Evolutionary conservation across 2,329 filamentous ascomycete species (phyloP).

Genomic region (Cercospora brassicicola): DNA sequence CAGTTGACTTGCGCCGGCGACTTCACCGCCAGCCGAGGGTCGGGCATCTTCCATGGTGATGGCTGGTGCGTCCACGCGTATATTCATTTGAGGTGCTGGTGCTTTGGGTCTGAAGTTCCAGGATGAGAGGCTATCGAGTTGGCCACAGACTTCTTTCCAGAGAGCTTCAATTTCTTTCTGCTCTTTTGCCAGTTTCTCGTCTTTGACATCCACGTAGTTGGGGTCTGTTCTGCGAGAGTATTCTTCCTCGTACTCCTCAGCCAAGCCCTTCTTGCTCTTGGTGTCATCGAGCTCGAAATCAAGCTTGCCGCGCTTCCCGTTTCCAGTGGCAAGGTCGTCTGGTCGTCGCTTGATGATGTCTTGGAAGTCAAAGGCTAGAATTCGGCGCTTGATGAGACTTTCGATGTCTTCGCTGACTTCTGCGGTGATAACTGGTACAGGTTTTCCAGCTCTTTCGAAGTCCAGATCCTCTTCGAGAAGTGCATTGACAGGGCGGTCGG

Average conservation of each 20-base stretch:
- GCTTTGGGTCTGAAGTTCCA: conserved; percentile 96
- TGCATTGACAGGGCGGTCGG: conserved; percentile 83
- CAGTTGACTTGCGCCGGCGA: conserved; percentile 68
- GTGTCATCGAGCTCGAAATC: conserved; percentile 76
- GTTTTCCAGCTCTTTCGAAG: conserved; percentile 93
- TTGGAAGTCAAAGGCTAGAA: conserved; percentile 86
- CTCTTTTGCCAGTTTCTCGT: conserved; percentile 72
- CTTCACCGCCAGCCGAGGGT: conserved; percentile 75
- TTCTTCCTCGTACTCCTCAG: conserved; percentile 92
- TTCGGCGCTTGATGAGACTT: conserved; percentile 88
- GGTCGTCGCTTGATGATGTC: conserved; percentile 82
- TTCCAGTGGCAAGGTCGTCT: conserved; percentile 65
- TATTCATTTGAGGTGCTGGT: conserved; percentile 74
- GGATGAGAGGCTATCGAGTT: conserved; percentile 84
- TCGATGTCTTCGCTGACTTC: conserved; percentile 91
- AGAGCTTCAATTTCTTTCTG: conserved; percentile 78
- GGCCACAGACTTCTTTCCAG: conserved; percentile 77
- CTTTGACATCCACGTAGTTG: conserved; percentile 74
- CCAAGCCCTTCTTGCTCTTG: conserved; percentile 83
- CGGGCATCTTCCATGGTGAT: conserved; percentile 94
- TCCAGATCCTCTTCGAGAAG: conserved; percentile 92
- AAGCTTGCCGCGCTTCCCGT: conserved; percentile 64
- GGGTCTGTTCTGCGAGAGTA: conserved; percentile 77
- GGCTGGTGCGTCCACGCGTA: conserved; percentile 87
- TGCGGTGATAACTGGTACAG: conserved; percentile 87